Evolutionary conservation across 1,284 basidiomycete species (phyloP).

Genomic region (Leccinum cinnamomeum): DNA sequence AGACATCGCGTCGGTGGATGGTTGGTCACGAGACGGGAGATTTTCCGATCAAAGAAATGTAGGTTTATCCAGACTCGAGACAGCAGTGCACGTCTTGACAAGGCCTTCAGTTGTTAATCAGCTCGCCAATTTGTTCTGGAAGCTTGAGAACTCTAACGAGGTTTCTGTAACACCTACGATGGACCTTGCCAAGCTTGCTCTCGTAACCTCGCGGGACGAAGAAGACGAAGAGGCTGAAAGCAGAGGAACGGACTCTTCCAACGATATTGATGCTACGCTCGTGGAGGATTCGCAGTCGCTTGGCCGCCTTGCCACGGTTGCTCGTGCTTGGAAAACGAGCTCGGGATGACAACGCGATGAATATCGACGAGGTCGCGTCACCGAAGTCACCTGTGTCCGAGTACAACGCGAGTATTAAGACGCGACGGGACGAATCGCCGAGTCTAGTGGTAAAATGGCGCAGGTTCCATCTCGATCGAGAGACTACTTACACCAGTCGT

Average conservation of each 20-base stretch:
- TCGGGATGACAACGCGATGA: too few relatives aligned
- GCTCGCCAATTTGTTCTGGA: constrained; percentile 76
- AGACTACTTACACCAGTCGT: too few relatives aligned
- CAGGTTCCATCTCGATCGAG: too few relatives aligned
- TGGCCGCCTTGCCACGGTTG: constrained; percentile 26
- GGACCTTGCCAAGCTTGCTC: constrained; percentile 89
- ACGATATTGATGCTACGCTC: constrained; percentile 81
- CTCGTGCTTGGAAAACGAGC: constrained; percentile 4
- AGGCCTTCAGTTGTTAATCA: constrained; percentile 66
- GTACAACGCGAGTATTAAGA: too few relatives aligned
- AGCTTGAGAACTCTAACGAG: constrained; percentile 67
- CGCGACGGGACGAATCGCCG: too few relatives aligned
- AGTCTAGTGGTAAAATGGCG: too few relatives aligned
- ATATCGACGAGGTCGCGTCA: too few relatives aligned
- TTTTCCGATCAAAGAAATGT: constrained; percentile 84
- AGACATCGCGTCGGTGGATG: constrained; percentile 85
- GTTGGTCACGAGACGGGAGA: constrained; percentile 76
- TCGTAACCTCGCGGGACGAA: constrained; percentile 88
- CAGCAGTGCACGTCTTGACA: constrained; percentile 13
- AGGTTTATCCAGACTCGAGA: constrained; percentile 27
- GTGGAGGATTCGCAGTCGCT: constrained; percentile 65
- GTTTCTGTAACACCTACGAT: constrained; percentile 79
- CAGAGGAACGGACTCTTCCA: constrained; percentile 73
- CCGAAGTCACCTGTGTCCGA: too few relatives aligned
- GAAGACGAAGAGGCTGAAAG: constrained; percentile 78